Evolutionary conservation across 129 eudicot genomes (phyloP).

Genomic region (Rutidosis leptorrhynchoides): DNA sequence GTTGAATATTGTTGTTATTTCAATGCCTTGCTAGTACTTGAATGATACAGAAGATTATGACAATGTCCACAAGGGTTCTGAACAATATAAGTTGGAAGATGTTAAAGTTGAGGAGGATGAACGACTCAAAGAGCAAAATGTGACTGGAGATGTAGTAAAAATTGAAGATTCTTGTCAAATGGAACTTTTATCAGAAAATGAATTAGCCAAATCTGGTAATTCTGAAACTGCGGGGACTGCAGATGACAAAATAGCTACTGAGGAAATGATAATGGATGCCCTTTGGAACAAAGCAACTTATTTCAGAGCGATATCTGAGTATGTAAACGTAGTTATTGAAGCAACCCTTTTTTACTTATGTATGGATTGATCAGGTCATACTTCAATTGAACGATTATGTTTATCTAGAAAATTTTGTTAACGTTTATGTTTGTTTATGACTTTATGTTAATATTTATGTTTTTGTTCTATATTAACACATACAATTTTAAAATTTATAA

Average conservation of each 20-base stretch:
- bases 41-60: slow-evolving; percentile 39
- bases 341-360: neutral
- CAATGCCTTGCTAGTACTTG: slow-evolving; percentile 41
- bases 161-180: slow-evolving; percentile 76
- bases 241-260: slow-evolving; percentile 42
- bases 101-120: slow-evolving; percentile 34
- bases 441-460: too few relatives aligned
- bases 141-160: slow-evolving; percentile 43
- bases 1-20: too few relatives aligned
- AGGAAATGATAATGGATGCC: slow-evolving; percentile 54
- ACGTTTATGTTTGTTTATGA: too few relatives aligned
- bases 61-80: slow-evolving; percentile 29
- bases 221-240: slow-evolving; percentile 36
- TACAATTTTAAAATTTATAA: too few relatives aligned
- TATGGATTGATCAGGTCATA: neutral
- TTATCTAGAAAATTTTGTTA: too few relatives aligned
- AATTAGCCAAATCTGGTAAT: slow-evolving; percentile 47
- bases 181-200: slow-evolving; percentile 54
- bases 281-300: slow-evolving; percentile 64
- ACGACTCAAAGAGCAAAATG: slow-evolving; percentile 30
- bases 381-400: too few relatives aligned
- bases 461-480: too few relatives aligned
- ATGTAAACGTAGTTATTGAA: slow-evolving; percentile 28
- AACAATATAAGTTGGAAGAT: slow-evolving; percentile 35
- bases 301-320: slow-evolving; percentile 74